Evolutionary conservation across 1,284 basidiomycete species (phyloP).

Genomic region (Anthracocystis panici-leucophaei): DNA sequence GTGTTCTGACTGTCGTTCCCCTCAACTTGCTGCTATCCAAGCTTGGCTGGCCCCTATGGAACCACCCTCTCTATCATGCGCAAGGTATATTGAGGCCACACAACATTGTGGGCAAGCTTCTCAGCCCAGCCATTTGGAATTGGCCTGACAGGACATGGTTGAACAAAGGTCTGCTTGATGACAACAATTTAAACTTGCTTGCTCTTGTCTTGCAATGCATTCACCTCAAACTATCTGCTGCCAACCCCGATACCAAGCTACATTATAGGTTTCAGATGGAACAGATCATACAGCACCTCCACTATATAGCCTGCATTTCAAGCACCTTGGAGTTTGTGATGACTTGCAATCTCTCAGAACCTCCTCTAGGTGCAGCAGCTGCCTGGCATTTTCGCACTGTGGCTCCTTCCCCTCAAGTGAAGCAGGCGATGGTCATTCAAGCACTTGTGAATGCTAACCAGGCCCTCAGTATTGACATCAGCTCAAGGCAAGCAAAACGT

Average conservation of each 20-base stretch:
- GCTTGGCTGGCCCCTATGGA: slow-evolving; percentile 10
- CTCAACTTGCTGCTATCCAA: slow-evolving; percentile 7
- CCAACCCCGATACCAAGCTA: background rate
- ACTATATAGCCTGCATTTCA: background rate
- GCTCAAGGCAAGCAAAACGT: slow-evolving; percentile 9
- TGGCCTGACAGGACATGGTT: background rate
- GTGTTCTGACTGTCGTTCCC: too few species aligned
- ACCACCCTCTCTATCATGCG: slow-evolving; percentile 1
- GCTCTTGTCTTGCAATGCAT: background rate
- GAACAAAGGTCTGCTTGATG: too few species aligned
- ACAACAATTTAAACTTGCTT: background rate
- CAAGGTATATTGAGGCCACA: background rate
- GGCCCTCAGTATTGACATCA: background rate
- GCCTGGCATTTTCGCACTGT: background rate
- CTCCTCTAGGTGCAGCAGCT: background rate
- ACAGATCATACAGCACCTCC: background rate
- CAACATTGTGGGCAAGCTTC: background rate
- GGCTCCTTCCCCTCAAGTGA: background rate
- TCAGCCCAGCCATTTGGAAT: background rate
- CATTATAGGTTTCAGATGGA: background rate
- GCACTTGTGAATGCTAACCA: background rate
- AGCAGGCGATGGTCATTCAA: background rate
- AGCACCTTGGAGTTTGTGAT: background rate
- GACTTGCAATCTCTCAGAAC: background rate
- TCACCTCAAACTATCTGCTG: background rate